A percentile compares a stretch with the other conserved stretches of the same genome.
These are phyloP conservation scores for Chaetothyriales sp. DNA, from an alignment of 2,329 filamentous ascomycete species.

Conservation along the genomic window DNA sequence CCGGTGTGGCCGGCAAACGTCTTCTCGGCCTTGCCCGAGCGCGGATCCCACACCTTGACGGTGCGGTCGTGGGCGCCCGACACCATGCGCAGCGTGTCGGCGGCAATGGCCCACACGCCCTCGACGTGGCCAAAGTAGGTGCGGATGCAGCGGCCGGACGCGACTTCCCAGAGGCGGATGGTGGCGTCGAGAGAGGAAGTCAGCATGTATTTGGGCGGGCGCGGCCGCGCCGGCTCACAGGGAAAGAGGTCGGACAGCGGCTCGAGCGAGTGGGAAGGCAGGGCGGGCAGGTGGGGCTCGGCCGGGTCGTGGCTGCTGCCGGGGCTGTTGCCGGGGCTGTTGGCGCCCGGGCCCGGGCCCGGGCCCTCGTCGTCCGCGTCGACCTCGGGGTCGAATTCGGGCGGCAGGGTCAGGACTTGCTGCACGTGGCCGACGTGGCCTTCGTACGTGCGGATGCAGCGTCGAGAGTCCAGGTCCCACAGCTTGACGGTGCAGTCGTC, in stretches of 20 bases:
- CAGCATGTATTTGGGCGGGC: constrained; percentile 80
- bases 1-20: constrained; percentile 85
- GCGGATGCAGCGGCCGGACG: constrained; percentile 65
- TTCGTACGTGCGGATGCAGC: constrained; percentile 63
- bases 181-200: constrained; percentile 85
- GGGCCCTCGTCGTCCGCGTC: too few species aligned
- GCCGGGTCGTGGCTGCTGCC: constrained; percentile 6
- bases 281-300: background rate
- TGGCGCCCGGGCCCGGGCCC: too few species aligned
- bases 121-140: constrained; percentile 96
- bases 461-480: constrained; percentile 79
- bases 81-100: constrained; percentile 76
- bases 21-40: constrained; percentile 79
- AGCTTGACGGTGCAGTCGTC: constrained; percentile 85
- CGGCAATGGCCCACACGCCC: constrained; percentile 85
- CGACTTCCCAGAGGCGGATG: constrained; percentile 83
- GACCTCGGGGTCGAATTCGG: constrained; percentile 81
- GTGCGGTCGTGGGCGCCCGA: constrained; percentile 85
- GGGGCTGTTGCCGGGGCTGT: constrained; percentile 23
- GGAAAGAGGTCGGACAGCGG: constrained; percentile 3
- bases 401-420: constrained; percentile 70
- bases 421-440: constrained; percentile 94
- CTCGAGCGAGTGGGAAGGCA: background rate
- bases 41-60: constrained; percentile 91
- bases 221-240: constrained; percentile 44